Conservation (phyloP, 2,329 filamentous ascomycete genomes). For the Myriosclerotinia curreyana region DNA sequence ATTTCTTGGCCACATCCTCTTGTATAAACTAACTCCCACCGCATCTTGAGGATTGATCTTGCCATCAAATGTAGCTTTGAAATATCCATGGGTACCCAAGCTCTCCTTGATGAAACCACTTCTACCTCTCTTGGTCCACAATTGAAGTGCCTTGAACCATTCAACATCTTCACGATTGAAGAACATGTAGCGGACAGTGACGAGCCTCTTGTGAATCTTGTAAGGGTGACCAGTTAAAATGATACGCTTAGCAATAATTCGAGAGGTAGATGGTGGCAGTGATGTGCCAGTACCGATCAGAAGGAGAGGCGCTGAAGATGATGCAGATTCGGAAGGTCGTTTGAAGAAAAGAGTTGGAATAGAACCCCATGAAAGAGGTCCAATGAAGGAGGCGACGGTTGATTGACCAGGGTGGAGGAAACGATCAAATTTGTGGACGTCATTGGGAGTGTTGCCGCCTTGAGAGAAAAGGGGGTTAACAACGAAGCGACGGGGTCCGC, state of each 20-base stretch:
- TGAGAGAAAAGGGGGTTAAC: constrained; percentile 90
- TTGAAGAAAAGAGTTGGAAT: constrained; percentile 90
- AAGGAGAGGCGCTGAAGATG: constrained; percentile 54
- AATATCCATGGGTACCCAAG: constrained; percentile 97
- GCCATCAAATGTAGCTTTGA: constrained; percentile 97
- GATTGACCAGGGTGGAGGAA: constrained; percentile 89
- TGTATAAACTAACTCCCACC: constrained; percentile 85
- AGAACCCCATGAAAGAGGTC: constrained; percentile 87
- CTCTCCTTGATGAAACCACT: constrained; percentile 92
- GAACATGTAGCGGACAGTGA: constrained; percentile 99
- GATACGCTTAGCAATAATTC: constrained; percentile 89
- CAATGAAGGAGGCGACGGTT: constrained; percentile 84
- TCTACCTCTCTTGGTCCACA: constrained; percentile 89
- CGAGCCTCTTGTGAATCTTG: constrained; percentile 97
- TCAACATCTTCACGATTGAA: constrained; percentile 93
- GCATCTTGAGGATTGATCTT: constrained; percentile 95
- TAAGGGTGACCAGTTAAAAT: constrained; percentile 94
- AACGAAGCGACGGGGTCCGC: constrained; percentile 79
- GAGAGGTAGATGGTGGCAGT: constrained; percentile 69
- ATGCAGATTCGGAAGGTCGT: constrained; percentile 46
- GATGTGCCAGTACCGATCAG: constrained; percentile 86
- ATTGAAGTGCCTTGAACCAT: constrained; percentile 94
- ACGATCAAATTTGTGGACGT: constrained; percentile 95
- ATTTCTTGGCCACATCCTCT: constrained; percentile 76
- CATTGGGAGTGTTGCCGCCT: constrained; percentile 85